These are phyloP conservation scores for Aphanomyces invadans DNA, from an alignment of 352 stramenopile genomes.

Conservation along the genomic window DNA sequence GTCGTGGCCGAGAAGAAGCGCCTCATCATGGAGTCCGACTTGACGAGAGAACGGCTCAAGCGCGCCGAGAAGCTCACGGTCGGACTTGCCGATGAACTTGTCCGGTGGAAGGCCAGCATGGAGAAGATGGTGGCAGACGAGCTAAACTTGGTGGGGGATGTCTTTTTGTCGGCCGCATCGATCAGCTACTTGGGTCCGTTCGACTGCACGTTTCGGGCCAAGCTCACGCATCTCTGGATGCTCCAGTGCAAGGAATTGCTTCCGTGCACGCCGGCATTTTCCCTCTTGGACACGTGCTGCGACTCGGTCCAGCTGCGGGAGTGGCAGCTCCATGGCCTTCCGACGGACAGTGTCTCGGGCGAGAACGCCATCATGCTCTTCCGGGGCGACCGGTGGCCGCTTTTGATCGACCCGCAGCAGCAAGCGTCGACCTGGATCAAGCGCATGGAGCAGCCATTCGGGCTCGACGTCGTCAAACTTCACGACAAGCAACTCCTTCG, in stretches of 20 bases:
- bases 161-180: constrained; percentile 86
- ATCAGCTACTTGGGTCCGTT: constrained; percentile 94
- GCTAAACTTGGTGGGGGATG: constrained; percentile 81
- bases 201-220: constrained; percentile 75
- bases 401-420: constrained; percentile 92
- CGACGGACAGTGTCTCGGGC: constrained; percentile 86
- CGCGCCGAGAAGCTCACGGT: constrained; percentile 89
- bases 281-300: constrained; percentile 62
- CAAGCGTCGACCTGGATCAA: constrained; percentile 94
- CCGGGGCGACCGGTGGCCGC: constrained; percentile 83
- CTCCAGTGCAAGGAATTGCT: constrained; percentile 55
- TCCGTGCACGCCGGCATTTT: constrained; percentile 51
- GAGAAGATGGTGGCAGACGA: constrained; percentile 41
- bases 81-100: constrained; percentile 82
- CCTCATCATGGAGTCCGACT: constrained; percentile 74
- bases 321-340: constrained; percentile 89
- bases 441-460: constrained; percentile 48
- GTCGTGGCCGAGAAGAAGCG: constrained; percentile 88
- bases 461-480: constrained; percentile 78
- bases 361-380: constrained; percentile 91
- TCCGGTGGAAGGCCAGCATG: constrained; percentile 87
- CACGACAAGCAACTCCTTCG: constrained; percentile 85
- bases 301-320: constrained; percentile 87
- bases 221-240: constrained; percentile 73
- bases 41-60: constrained; percentile 82